Percentiles rank a stretch among this genome's conserved stretches.
Evolutionary conservation across 345 rosid species (phyloP).

Genomic region (Syzygium oleosum): DNA sequence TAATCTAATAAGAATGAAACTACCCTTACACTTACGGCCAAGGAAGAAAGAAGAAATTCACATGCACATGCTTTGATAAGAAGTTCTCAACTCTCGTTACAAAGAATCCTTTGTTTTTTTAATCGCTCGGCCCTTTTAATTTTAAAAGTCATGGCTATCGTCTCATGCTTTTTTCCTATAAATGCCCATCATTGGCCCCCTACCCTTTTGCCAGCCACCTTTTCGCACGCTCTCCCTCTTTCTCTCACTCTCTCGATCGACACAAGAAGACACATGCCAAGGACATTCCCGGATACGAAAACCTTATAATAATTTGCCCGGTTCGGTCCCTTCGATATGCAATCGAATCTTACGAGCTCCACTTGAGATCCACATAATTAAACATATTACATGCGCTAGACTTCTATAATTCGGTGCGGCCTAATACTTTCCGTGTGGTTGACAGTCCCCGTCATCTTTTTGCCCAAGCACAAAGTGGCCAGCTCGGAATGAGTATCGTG

Average conservation of each 20-base stretch:
- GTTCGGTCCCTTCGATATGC: not conserved
- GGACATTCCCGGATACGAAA: not conserved
- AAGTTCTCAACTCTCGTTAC: not conserved
- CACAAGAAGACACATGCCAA: not conserved
- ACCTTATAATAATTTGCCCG: not conserved
- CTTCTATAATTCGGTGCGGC: not conserved
- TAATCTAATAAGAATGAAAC: no score
- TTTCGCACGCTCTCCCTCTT: conserved; percentile 5
- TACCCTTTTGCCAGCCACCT: not conserved
- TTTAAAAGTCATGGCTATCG: not conserved
- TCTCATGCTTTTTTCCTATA: not conserved
- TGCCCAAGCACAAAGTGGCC: not conserved
- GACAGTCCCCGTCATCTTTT: not conserved
- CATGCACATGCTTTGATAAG: not conserved
- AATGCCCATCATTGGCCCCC: conserved; percentile 5
- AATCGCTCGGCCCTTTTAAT: not conserved
- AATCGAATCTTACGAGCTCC: not conserved
- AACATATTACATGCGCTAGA: not conserved
- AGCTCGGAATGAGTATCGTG: not conserved
- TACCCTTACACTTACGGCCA: no score
- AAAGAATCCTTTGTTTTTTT: not conserved
- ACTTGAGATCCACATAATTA: not conserved
- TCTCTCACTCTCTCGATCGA: not conserved
- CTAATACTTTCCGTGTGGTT: not conserved
- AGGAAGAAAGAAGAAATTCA: not conserved